Evolutionary conservation across 2,329 filamentous ascomycete species (phyloP), one percentile per base, ranked within the genome.

Genomic region (Aspergillus unguis): DNA sequence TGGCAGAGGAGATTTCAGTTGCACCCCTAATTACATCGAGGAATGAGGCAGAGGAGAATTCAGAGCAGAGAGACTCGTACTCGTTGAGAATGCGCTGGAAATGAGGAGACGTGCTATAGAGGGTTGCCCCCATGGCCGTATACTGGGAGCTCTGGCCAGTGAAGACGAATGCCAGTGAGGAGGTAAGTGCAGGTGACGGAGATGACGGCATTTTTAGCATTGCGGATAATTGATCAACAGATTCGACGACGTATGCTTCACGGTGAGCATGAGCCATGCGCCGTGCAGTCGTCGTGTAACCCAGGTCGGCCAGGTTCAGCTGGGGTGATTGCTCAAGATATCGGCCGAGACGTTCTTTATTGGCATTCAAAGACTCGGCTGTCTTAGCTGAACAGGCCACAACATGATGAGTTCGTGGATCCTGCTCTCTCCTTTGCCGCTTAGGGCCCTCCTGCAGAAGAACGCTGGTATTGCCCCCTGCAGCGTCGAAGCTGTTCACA

Each of bases 111-210:
- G 43, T 56, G n/a, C 44, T 47, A 29, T 65, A 74, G 1, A 76
- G 59, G 40, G 70, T 53, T 29, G 53, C 45, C n/a, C 65, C 66
- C 52, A 68, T 62, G 11, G 43, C 49, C 1, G 32, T 3, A n/a
- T 35, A 36, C 11, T 52, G 49, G 5, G 49, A 23, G 4, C 49
- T 44, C 11, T 52, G 49, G 3, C 49, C 49, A 6, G 28, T 52
- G 23, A 52, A 52, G 1, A 27, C 28, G 23, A 33, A 52, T 17
- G 17, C 17, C 17, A 17, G 17, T 17, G 17, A 17, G 17, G 17
- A 17, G 5, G 42, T 36, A 7, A 52, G 7, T 17, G 10, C 38
- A 6, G 23, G 6, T 2, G 47, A 3, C 5, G 32, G 2, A 6
- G 6, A 10, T 8, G 40, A 37, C 7, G 31, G 28, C 9, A 25